Evolutionary conservation across 164 flowering plant genomes (phyloP), one percentile per base, ranked within the genome.

Genomic region (Tetrastigma voinierianum): DNA sequence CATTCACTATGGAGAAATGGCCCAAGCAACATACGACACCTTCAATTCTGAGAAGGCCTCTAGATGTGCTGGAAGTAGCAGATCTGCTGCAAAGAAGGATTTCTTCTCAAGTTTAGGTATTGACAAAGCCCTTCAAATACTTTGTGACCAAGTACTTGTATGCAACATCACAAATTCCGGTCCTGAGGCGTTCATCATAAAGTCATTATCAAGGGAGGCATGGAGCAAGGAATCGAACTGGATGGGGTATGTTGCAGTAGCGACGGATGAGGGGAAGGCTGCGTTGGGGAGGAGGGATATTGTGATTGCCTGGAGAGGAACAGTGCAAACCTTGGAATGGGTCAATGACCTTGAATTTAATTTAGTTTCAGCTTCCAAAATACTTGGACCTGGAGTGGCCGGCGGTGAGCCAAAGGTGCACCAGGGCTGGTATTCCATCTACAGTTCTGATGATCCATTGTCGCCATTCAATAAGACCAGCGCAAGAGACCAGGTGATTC

Each of bases 191-290:
- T 83, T 86, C 19, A 65, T 86, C 15, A 1, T 80, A 1, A 70
- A 24, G 62, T 65, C 90, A 0, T 8, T 69, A 65, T 82, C 90
- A 46, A 69, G 83, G 61, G 82, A 86, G 61, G 82, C 86, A 2
- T 83, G 87, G 90, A 77, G 83, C 75, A 78, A 74, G 71, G 85
- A 86, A 43, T 82, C 87, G 0, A 86, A 86, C 54, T 85, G 87
- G 87, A 83, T 85, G 23, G 89, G 89, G 51, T 85, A 63, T 11
- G 81, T 81, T 1, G 86, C 85, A 2, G 89, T 85, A 74, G 77
- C 81, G 1, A 80, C 82, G 0, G 84, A 82, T 23, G 76, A 73
- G 46, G 82, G 77, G 46, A 72, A 54, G 70, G 68, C 44, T 2
- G 71, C 18, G 54, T 19, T 83, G 1, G 87, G 89, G 44, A 64